Percentiles rank a stretch among this genome's conserved stretches.
phyloP scores from a whole-genome alignment of 2,329 filamentous ascomycete species.

The Metarhizium sp. region DNA sequence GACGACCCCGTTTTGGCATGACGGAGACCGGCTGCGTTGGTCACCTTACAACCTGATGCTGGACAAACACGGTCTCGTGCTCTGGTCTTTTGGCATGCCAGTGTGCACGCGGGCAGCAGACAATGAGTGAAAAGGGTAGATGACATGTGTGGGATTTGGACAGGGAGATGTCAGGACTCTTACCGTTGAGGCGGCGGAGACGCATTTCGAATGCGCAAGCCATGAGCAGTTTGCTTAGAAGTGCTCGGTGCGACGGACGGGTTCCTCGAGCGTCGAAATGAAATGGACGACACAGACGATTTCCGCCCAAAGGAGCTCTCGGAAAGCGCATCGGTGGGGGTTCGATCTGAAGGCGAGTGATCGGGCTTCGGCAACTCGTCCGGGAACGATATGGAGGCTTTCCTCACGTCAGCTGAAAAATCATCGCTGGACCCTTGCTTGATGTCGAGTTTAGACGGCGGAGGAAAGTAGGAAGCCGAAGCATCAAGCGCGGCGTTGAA shows the following conservation, averaged over 20 bases:
- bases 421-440: constrained; percentile 14
- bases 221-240: neutral
- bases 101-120: neutral
- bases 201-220: constrained; percentile 1
- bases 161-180: neutral
- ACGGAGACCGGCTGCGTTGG: neutral
- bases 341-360: constrained; percentile 6
- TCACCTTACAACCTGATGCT: neutral
- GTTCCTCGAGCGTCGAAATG: constrained; percentile 3
- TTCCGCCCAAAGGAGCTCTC: constrained; percentile 7
- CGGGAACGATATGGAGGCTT: constrained; percentile 25
- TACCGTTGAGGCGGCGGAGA: constrained; percentile 8
- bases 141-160: neutral
- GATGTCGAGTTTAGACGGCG: neutral
- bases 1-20: neutral
- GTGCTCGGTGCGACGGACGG: neutral
- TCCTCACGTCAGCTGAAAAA: constrained; percentile 19
- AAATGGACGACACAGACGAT: constrained; percentile 6
- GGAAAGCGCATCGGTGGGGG: constrained; percentile 2
- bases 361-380: constrained; percentile 21
- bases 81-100: neutral
- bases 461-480: neutral
- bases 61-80: neutral
- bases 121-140: neutral
- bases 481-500: neutral